These are phyloP conservation scores for Trifolium pratense DNA, from an alignment of 306 rosid genomes.

Conservation along the genomic window DNA sequence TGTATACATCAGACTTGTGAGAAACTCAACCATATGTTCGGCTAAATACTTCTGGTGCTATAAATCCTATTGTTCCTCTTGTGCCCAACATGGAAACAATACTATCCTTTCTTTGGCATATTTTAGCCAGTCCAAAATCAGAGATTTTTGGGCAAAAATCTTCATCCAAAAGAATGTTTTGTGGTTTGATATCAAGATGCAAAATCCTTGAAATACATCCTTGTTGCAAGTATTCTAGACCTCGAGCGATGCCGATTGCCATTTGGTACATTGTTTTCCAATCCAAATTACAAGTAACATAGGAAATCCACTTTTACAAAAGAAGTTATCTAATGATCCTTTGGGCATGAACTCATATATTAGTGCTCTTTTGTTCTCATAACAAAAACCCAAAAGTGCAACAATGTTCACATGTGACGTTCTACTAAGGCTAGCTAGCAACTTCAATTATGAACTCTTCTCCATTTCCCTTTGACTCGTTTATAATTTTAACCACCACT, in stretches of 20 bases:
- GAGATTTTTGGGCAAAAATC: neutral
- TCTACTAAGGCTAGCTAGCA: neutral
- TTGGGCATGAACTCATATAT: neutral
- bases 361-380: neutral
- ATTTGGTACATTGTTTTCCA: neutral
- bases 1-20: neutral
- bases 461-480: neutral
- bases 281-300: neutral
- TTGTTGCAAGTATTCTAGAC: neutral
- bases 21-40: neutral
- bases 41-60: constrained; percentile 1
- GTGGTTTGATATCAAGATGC: neutral
- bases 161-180: neutral
- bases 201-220: neutral
- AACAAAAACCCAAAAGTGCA: neutral
- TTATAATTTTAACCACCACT: neutral
- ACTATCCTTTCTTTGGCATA: neutral
- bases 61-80: neutral
- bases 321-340: neutral
- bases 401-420: neutral
- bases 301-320: neutral
- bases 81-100: neutral
- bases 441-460: neutral
- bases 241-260: neutral
- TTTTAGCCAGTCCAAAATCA: neutral